These are phyloP conservation scores for Thelonectria blattea DNA, from an alignment of 2,329 filamentous ascomycete genomes.

Conservation along the genomic window DNA sequence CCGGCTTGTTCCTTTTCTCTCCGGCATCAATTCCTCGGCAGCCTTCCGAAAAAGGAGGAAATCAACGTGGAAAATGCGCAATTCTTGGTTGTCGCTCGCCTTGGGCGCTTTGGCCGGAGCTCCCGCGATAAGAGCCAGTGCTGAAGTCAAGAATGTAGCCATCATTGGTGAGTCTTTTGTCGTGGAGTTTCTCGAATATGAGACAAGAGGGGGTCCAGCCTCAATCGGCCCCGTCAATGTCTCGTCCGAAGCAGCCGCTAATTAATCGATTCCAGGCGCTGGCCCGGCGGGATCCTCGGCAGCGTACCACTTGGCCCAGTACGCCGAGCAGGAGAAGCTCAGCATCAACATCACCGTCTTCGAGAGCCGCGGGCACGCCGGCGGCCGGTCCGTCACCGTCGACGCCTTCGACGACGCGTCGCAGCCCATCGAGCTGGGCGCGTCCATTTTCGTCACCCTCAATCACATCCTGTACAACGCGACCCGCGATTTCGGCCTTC, in stretches of 20 bases:
- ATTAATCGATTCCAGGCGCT: conserved; percentile 65
- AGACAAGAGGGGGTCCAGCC: background rate
- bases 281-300: conserved; percentile 87
- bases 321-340: conserved; percentile 65
- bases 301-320: conserved; percentile 81
- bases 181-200: background rate
- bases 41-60: too few relatives aligned
- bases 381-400: conserved; percentile 87
- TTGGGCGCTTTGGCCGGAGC: conserved; percentile 26
- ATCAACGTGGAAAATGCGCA: conserved; percentile 22
- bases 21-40: background rate
- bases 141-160: conserved; percentile 43
- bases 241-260: background rate
- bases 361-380: conserved; percentile 78
- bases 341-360: conserved; percentile 84
- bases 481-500: conserved; percentile 72
- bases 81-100: conserved; percentile 25
- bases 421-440: conserved; percentile 83
- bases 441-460: conserved; percentile 85
- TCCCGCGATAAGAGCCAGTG: conserved; percentile 11
- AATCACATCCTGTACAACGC: conserved; percentile 85
- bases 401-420: conserved; percentile 71
- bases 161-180: conserved; percentile 43
- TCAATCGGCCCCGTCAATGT: background rate
- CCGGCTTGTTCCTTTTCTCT: background rate